Evolutionary conservation across 1,139 yeast species (phyloP).

Genomic region (Wickerhamomyces sp.): DNA sequence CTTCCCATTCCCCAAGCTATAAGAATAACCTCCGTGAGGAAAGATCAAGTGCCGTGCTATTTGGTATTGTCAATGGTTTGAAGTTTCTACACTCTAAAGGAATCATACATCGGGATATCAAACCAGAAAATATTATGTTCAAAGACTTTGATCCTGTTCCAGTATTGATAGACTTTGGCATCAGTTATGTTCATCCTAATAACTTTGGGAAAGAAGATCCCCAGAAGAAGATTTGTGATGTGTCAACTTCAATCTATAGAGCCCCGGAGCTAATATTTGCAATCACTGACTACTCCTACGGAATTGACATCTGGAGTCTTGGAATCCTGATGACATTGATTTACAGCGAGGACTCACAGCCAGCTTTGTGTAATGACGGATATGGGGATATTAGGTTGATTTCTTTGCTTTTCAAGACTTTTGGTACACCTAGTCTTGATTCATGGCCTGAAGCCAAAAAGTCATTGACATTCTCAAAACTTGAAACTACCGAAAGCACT

Average conservation of each 20-base stretch:
- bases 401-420: slow-evolving; percentile 50
- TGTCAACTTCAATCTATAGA: slow-evolving; percentile 72
- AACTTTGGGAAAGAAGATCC: slow-evolving; percentile 42
- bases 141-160: slow-evolving; percentile 26
- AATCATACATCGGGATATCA: slow-evolving; percentile 85
- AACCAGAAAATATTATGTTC: slow-evolving; percentile 73
- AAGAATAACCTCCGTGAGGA: slow-evolving; percentile 25
- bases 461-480: slow-evolving; percentile 34
- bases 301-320: slow-evolving; percentile 78
- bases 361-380: slow-evolving; percentile 34
- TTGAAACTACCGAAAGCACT: slow-evolving; percentile 32
- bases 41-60: slow-evolving; percentile 30
- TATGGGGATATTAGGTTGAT: slow-evolving; percentile 64
- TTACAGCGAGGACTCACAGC: slow-evolving; percentile 41
- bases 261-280: slow-evolving; percentile 85
- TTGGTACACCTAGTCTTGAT: slow-evolving; percentile 63
- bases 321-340: slow-evolving; percentile 66
- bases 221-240: slow-evolving; percentile 54
- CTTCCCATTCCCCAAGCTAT: not conserved
- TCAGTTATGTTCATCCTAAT: slow-evolving; percentile 46
- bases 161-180: slow-evolving; percentile 75
- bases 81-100: slow-evolving; percentile 47
- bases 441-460: slow-evolving; percentile 44
- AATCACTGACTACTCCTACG: slow-evolving; percentile 50
- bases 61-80: slow-evolving; percentile 45